Evolutionary conservation across 352 stramenopile genomes (phyloP), one percentile per base, ranked within the genome.

Genomic region (Pelagophyceae sp.): DNA sequence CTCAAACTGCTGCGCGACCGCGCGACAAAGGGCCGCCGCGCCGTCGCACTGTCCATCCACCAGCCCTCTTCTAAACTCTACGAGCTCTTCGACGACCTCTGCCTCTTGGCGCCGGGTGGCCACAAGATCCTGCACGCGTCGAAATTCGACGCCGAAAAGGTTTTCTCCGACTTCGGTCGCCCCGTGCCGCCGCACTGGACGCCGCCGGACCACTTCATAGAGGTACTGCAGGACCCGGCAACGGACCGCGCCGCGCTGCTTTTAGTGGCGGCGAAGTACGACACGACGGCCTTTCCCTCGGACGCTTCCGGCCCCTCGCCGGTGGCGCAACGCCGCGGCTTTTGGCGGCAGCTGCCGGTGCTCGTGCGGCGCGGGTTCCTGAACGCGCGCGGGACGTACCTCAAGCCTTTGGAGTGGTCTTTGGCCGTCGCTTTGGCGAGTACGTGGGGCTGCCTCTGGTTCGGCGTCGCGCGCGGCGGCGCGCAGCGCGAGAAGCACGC

Each of bases 31-130:
- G 40, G 40, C 40, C 83, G 83, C 37, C 82, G 87, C 78, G 77
- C 85, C 0, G 84, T 90, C 81, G 81, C 75, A 0, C 76, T 85
- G 20, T 83, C 88, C 6, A 87, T 90, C 77, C 86, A 90, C 80
- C 86, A 90, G 74, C 86, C 86, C 0, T 60, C 84, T 0, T 88
- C 84, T 23, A 80, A 80, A 23, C 89, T 89, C 51, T 90, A 86
- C 78, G 80, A 86, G 20, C 67, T 89, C 40, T 82, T 85, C 77
- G 81, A 89, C 79, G 72, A 85, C 64, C 79, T 87, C 32, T 74
- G 89, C 0, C 69, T 90, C n/a, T 31, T 87, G 67, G 74, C 58
- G 51, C 74, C 40, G 40, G 40, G 40, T 6, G 40, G 40, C 6
- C 40, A 20, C 40, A 20, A 20, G 40, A 20, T 20, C 40, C 20